Percentiles rank a stretch among this genome's conserved stretches.
Conservation (phyloP, 169 alveolate genomes). For the Eimeria zaria region DNA sequence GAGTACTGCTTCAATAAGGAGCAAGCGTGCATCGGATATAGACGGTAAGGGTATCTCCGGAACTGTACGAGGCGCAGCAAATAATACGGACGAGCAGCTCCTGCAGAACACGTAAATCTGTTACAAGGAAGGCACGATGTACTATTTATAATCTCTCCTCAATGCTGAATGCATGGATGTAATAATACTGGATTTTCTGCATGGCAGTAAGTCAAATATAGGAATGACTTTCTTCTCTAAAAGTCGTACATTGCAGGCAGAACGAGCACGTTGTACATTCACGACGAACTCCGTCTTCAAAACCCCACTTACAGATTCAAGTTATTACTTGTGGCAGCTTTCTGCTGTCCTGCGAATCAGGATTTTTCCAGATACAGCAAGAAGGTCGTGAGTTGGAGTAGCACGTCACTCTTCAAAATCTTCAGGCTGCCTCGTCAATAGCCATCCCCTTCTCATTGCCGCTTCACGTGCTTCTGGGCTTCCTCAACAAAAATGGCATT, state of each 20-base stretch:
- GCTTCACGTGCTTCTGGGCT: neutral
- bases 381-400: conserved; percentile 21
- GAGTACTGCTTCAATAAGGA: neutral
- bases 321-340: conserved; percentile 19
- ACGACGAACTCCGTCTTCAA: neutral
- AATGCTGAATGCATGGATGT: neutral
- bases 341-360: conserved; percentile 39
- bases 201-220: conserved; percentile 16
- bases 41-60: neutral
- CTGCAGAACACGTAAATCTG: neutral
- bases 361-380: conserved; percentile 42
- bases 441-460: neutral
- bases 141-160: neutral
- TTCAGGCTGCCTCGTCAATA: neutral
- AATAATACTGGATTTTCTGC: neutral
- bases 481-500: neutral
- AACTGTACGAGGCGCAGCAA: neutral
- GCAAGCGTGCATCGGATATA: neutral
- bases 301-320: neutral
- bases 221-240: neutral
- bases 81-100: neutral
- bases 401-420: neutral
- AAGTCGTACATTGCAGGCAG: neutral
- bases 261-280: neutral
- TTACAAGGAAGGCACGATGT: neutral